These are phyloP conservation scores for Annulohypoxylon stygium DNA, from an alignment of 495 filamentous ascomycete genomes.

Conservation along the genomic window DNA sequence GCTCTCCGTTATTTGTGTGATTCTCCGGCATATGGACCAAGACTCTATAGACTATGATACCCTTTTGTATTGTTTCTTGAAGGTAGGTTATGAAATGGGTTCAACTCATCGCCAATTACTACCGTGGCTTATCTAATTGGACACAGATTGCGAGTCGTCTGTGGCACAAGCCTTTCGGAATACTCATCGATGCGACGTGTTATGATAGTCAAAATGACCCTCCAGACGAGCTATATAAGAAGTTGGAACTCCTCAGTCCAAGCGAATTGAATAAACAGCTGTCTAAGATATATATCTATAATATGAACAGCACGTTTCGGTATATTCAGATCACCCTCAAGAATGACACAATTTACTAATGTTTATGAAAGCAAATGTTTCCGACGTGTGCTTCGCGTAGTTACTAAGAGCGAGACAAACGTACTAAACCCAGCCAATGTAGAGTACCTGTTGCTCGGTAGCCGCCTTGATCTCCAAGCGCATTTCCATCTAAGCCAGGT, in stretches of 20 bases:
- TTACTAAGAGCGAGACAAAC: slow-evolving; percentile 66
- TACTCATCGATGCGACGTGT: slow-evolving; percentile 75
- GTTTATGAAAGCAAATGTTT: slow-evolving; percentile 67
- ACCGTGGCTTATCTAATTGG: neutral
- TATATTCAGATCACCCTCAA: slow-evolving; percentile 33
- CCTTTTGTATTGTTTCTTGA: slow-evolving; percentile 73
- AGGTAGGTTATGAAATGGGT: slow-evolving; percentile 53
- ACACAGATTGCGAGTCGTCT: slow-evolving; percentile 71
- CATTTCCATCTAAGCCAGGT: slow-evolving; percentile 74
- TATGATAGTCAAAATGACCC: slow-evolving; percentile 72
- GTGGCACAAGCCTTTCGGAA: slow-evolving; percentile 74
- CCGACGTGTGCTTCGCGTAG: slow-evolving; percentile 67
- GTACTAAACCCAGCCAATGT: slow-evolving; percentile 71
- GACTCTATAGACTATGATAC: slow-evolving; percentile 71
- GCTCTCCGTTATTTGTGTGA: slow-evolving; percentile 73
- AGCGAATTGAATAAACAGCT: slow-evolving; percentile 68
- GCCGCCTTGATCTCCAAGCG: slow-evolving; percentile 69
- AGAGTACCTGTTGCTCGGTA: slow-evolving; percentile 72
- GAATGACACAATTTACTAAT: slow-evolving; percentile 7
- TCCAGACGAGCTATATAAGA: slow-evolving; percentile 69
- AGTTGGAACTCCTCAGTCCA: slow-evolving; percentile 69
- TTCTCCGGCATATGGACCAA: slow-evolving; percentile 72
- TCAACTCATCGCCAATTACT: neutral
- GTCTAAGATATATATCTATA: slow-evolving; percentile 71
- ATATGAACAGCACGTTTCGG: slow-evolving; percentile 75